Percentiles rank a stretch among this genome's conserved stretches.
Conservation (phyloP, 768 basidiomycete genomes). For the Phaffia tasmanica region DNA sequence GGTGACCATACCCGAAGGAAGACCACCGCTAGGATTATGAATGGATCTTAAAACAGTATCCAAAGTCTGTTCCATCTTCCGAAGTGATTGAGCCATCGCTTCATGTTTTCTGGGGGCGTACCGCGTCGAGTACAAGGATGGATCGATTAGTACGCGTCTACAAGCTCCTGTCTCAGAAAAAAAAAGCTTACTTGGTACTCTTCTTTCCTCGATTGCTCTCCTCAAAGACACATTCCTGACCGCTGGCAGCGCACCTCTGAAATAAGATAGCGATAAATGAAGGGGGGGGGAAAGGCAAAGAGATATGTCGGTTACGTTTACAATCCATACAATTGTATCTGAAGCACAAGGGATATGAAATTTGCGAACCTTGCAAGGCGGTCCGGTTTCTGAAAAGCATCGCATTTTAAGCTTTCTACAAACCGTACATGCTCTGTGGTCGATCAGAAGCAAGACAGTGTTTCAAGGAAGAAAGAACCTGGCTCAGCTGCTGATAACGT, state of each 20-base stretch:
- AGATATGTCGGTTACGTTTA: too few species aligned
- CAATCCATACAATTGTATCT: background rate
- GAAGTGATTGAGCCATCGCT: slow-evolving; percentile 46
- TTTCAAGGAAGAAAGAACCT: background rate
- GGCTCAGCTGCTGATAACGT: background rate
- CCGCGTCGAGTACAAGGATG: background rate
- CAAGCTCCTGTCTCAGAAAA: slow-evolving; percentile 34
- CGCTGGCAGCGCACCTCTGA: slow-evolving; percentile 47
- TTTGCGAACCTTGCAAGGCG: slow-evolving; percentile 57
- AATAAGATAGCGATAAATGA: background rate
- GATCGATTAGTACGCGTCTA: slow-evolving; percentile 47
- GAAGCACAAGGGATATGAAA: background rate
- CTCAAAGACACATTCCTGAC: slow-evolving; percentile 84
- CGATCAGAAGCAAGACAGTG: background rate
- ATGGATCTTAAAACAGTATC: slow-evolving; percentile 59
- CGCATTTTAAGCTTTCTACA: slow-evolving; percentile 90
- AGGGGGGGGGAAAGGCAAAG: too few species aligned
- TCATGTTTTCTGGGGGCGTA: slow-evolving; percentile 27
- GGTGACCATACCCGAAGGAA: slow-evolving; percentile 68
- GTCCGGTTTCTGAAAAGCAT: slow-evolving; percentile 77
- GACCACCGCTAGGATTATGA: slow-evolving; percentile 56
- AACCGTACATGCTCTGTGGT: slow-evolving; percentile 72
- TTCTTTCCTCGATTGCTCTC: slow-evolving; percentile 92
- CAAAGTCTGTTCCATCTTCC: slow-evolving; percentile 82
- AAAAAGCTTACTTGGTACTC: slow-evolving; percentile 39